phyloP scores from a whole-genome alignment of 345 rosid species.

The Eucalyptus sideroxylon region DNA sequence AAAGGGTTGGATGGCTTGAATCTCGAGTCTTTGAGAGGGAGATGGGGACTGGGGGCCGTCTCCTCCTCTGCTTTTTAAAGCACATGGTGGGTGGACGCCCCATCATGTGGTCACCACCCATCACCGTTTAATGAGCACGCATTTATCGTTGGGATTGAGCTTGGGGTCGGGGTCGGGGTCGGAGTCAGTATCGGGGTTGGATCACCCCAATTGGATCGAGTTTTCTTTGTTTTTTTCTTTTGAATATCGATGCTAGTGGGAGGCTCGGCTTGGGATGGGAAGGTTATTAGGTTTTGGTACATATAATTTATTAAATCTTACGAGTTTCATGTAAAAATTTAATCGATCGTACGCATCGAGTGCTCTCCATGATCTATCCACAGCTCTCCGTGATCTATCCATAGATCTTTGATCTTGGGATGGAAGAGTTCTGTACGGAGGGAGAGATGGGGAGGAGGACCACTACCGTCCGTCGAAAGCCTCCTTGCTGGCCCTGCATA shows the following conservation, averaged over 20 bases:
- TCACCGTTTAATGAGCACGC: not conserved
- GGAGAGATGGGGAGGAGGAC: not conserved
- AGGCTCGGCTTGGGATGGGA: not conserved
- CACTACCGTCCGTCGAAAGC: not conserved
- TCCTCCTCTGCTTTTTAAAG: not conserved
- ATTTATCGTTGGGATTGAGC: no score
- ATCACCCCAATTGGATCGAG: not conserved
- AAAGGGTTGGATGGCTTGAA: not conserved
- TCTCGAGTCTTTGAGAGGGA: not conserved
- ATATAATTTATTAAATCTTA: not conserved
- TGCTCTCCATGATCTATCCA: not conserved
- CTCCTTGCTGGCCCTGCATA: not conserved
- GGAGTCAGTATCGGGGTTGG: accelerated
- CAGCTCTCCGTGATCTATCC: not conserved
- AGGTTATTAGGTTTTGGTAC: not conserved
- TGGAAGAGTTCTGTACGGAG: not conserved
- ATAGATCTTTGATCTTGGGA: not conserved
- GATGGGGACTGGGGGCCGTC: not conserved
- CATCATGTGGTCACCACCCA: not conserved
- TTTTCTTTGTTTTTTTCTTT: not conserved
- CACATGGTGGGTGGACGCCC: not conserved
- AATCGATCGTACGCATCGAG: not conserved
- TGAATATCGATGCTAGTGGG: accelerated
- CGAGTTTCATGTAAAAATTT: not conserved
- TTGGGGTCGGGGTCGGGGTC: accelerated